These are phyloP conservation scores for Extremus antarcticus DNA, from an alignment of 495 filamentous ascomycete species.

Conservation along the genomic window DNA sequence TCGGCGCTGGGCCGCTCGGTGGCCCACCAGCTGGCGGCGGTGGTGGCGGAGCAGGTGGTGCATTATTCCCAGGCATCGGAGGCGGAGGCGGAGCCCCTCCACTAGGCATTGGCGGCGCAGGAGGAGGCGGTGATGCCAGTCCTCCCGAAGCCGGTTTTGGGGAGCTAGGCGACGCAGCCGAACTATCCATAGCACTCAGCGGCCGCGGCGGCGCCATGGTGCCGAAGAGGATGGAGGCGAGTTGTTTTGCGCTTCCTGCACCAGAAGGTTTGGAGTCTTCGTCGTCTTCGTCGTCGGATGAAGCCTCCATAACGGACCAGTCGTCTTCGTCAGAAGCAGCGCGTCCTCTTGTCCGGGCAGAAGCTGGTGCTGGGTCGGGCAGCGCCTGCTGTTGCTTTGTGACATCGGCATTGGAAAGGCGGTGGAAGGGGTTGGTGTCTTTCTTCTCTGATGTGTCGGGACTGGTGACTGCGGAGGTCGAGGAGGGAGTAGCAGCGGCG, in stretches of 20 bases:
- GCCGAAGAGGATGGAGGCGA: slow-evolving; percentile 85
- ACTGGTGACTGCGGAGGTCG: slow-evolving; percentile 24
- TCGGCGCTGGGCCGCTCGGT: slow-evolving; percentile 16
- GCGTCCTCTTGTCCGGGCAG: slow-evolving; percentile 37
- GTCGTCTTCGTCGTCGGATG: slow-evolving; percentile 38
- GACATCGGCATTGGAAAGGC: slow-evolving; percentile 46
- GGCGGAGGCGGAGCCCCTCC: too few relatives aligned
- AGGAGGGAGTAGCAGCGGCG: slow-evolving; percentile 9
- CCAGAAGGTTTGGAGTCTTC: slow-evolving; percentile 58
- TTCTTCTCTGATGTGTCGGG: slow-evolving; percentile 37
- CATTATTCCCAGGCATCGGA: slow-evolving; percentile 40
- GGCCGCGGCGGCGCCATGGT: slow-evolving; percentile 94
- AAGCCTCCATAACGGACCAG: slow-evolving; percentile 72
- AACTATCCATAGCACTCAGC: slow-evolving; percentile 61
- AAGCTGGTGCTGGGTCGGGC: slow-evolving; percentile 17
- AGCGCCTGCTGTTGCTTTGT: slow-evolving; percentile 26
- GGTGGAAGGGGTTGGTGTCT: slow-evolving; percentile 94
- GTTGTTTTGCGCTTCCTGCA: slow-evolving; percentile 73
- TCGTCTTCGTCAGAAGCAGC: slow-evolving; percentile 66
- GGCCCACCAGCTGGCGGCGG: slow-evolving; percentile 35
- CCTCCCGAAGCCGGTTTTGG: slow-evolving; percentile 2
- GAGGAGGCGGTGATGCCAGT: slow-evolving; percentile 29
- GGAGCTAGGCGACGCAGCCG: slow-evolving; percentile 26
- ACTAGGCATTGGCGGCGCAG: slow-evolving; percentile 43
- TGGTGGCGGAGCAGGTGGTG: slow-evolving; percentile 41